Percentiles rank a stretch among this genome's conserved stretches.
Conservation (phyloP, 805 yeast genomes). For the Myxozyma neglecta region DNA sequence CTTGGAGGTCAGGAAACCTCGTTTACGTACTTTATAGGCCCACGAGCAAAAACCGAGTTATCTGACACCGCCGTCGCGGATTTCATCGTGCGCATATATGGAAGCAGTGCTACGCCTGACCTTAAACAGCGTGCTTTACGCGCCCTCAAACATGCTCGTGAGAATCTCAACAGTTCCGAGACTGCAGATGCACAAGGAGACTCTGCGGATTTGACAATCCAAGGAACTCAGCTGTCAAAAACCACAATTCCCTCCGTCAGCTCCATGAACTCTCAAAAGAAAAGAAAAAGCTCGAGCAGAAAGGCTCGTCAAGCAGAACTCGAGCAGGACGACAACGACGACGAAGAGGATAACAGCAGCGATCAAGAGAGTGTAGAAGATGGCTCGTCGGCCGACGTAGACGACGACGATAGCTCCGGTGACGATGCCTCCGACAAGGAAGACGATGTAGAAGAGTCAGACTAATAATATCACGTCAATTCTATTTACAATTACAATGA, state of each 20-base stretch:
- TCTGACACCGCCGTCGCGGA: constrained; percentile 14
- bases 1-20: constrained; percentile 14
- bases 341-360: neutral
- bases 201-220: neutral
- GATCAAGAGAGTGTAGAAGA: constrained; percentile 16
- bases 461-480: no score
- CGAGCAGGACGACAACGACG: constrained; percentile 22
- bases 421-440: neutral
- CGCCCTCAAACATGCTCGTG: constrained; percentile 16
- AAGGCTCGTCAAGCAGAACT: constrained; percentile 16
- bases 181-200: neutral
- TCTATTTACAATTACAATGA: neutral
- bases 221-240: neutral
- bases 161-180: neutral
- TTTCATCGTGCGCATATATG: constrained; percentile 19
- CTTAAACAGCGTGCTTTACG: constrained; percentile 9
- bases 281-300: neutral
- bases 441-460: neutral
- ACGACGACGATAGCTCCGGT: neutral
- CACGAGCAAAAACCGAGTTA: constrained; percentile 26
- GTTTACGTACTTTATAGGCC: constrained; percentile 25
- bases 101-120: constrained; percentile 11
- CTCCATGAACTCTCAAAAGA: constrained; percentile 2
- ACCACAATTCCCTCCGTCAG: constrained; percentile 4
- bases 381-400: constrained; percentile 5